A percentile compares a stretch with the other conserved stretches of the same genome.
Evolutionary conservation across 2,329 filamentous ascomycete genomes (phyloP).

Genomic region (Rhytidhysteron rufulum): DNA sequence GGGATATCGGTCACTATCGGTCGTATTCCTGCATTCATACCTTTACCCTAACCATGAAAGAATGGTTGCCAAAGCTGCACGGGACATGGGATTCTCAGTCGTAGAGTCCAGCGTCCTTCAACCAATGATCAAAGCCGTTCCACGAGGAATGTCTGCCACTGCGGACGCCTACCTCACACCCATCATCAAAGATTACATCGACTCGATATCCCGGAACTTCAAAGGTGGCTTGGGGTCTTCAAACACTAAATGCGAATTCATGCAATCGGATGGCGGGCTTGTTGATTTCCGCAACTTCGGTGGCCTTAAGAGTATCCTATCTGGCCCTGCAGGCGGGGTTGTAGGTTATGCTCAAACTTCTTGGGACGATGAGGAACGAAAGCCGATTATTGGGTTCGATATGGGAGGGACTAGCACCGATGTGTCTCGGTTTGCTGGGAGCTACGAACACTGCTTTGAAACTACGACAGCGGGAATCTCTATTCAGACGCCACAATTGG

Average conservation of each 20-base stretch:
- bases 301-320: constrained; percentile 79
- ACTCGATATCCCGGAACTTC: constrained; percentile 76
- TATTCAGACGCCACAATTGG: constrained; percentile 85
- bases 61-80: constrained; percentile 69
- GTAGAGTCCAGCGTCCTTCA: constrained; percentile 77
- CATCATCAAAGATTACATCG: constrained; percentile 72
- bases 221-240: constrained; percentile 73
- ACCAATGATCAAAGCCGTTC: constrained; percentile 84
- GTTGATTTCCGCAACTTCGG: constrained; percentile 77
- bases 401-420: constrained; percentile 95
- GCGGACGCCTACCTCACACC: constrained; percentile 79
- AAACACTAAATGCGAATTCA: constrained; percentile 85
- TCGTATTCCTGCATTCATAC: constrained; percentile 89
- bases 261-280: constrained; percentile 78
- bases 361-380: constrained; percentile 77
- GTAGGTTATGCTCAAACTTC: constrained; percentile 90
- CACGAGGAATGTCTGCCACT: constrained; percentile 70
- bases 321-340: constrained; percentile 87
- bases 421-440: constrained; percentile 79
- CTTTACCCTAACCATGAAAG: constrained; percentile 86
- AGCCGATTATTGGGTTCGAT: constrained; percentile 88
- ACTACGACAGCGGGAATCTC: constrained; percentile 92
- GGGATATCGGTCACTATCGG: constrained; percentile 76
- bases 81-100: constrained; percentile 77
- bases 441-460: constrained; percentile 91